Conservation (phyloP, 2,329 filamentous ascomycete species). For the Nectriaceae sp. region DNA sequence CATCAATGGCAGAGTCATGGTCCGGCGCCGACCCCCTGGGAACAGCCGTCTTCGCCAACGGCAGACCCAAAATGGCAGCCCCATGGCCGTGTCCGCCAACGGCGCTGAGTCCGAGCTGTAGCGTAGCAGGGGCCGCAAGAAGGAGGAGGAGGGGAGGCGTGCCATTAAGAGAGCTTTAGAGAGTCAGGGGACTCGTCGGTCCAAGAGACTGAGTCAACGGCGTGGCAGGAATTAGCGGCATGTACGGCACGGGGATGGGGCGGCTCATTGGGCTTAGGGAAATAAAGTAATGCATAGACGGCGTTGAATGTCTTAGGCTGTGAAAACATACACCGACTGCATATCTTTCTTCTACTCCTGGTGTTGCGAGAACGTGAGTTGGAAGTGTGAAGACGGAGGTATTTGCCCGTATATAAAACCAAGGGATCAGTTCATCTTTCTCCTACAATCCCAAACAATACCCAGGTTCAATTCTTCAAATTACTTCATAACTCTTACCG, state of each 20-base stretch:
- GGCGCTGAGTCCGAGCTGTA: constrained; percentile 59
- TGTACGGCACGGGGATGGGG: constrained; percentile 6
- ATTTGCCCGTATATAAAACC: too few relatives aligned
- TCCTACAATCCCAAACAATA: too few relatives aligned
- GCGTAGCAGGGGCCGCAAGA: constrained; percentile 17
- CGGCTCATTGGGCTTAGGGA: constrained; percentile 19
- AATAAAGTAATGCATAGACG: constrained; percentile 35
- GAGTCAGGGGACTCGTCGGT: neutral
- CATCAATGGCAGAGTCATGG: constrained; percentile 41
- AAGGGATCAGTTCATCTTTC: too few relatives aligned
- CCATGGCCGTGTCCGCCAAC: constrained; percentile 58
- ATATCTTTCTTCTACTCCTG: neutral
- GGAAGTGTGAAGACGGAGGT: too few relatives aligned
- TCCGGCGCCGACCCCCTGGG: constrained; percentile 47
- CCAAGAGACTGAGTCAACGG: too few relatives aligned
- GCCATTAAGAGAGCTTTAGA: neutral
- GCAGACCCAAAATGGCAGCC: constrained; percentile 55
- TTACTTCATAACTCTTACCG: too few relatives aligned
- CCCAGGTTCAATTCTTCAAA: too few relatives aligned
- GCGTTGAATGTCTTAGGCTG: constrained; percentile 27
- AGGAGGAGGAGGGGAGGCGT: neutral
- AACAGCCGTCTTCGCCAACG: constrained; percentile 44
- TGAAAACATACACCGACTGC: neutral
- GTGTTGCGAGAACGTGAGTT: neutral
- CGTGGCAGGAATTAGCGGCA: neutral